Percentiles rank a stretch among this genome's conserved stretches.
phyloP scores from a whole-genome alignment of 257 asterid genomes.

The Leonotis leonurus region DNA sequence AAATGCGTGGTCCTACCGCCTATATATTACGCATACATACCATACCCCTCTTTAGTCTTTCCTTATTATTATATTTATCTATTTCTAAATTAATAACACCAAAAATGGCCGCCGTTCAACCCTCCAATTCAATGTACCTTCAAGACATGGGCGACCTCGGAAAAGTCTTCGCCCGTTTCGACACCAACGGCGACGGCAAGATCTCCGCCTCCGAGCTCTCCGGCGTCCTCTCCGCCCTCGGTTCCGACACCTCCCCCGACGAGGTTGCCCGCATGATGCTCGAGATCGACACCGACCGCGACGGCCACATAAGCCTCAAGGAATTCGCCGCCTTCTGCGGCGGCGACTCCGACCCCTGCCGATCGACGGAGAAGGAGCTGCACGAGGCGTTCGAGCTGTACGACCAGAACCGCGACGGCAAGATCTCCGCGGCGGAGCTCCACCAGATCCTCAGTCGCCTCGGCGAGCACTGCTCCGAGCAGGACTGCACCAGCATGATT shows the following conservation, averaged over 20 bases:
- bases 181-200: slow-evolving; percentile 76
- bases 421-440: slow-evolving; percentile 68
- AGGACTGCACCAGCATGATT: slow-evolving; percentile 73
- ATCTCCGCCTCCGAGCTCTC: slow-evolving; percentile 69
- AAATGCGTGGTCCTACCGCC: too few relatives aligned
- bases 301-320: slow-evolving; percentile 63
- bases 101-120: slow-evolving; percentile 27
- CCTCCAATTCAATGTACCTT: slow-evolving; percentile 32
- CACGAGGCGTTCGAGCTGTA: slow-evolving; percentile 74
- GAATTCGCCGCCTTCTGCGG: slow-evolving; percentile 69
- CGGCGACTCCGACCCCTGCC: slow-evolving; percentile 28
- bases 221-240: slow-evolving; percentile 58
- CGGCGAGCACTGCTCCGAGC: slow-evolving; percentile 57
- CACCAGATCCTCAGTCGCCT: slow-evolving; percentile 65
- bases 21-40: too few relatives aligned
- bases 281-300: slow-evolving; percentile 74
- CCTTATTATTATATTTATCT: too few relatives aligned
- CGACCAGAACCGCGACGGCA: slow-evolving; percentile 77
- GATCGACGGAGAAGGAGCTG: slow-evolving; percentile 47
- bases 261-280: slow-evolving; percentile 56
- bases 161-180: slow-evolving; percentile 67
- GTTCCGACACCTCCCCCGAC: slow-evolving; percentile 46
- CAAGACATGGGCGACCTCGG: slow-evolving; percentile 44
- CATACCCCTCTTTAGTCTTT: too few relatives aligned
- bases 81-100: too few relatives aligned